Evolutionary conservation across 257 asterid genomes (phyloP), one percentile per base, ranked within the genome.

Genomic region (Misopates orontium): DNA sequence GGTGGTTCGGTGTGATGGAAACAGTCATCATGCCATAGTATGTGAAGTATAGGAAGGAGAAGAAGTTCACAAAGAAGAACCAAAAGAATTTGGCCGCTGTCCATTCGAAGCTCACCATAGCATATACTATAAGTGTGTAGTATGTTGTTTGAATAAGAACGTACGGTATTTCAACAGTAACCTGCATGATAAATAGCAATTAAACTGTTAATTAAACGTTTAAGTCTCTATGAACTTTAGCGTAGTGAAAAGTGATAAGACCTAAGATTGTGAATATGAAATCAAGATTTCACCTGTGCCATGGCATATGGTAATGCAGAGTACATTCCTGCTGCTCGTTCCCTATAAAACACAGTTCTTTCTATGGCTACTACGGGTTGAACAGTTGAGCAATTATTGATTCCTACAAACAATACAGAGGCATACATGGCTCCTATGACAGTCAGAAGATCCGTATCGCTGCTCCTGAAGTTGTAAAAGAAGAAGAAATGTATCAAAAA

Each of bases 291-390:
- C 50, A 84, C 96, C 86, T 91, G 95, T 61, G 94, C 82, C 75
- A 88, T 64, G 61, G 94, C 98, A 76, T 91, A 91, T 40, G 98
- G 94, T 45, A 91, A 68, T 48, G 95, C 88, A 1, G 96, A 84
- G 82, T 90, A 90, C 95, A 90, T 85, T 18, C 95, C 96, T 8
- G 87, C 97, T 10, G 90, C 95, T 48, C 79, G 75, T 74, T 88
- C 98, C 42, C 86, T 68, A 16, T 86, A 91, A 72, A 88, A 84
- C 51, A 88, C 91, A 0, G 88, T 88, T 79, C 96, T 77, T 68
- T 89, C 96, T 6, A 80, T 62, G 51, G 86, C 88, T 12, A 91
- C 95, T 3, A 91, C 77, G 3, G 96, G 96, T 47, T 88, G 94
- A 4, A 91, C 95, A 0, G 90, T 90, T 2, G 93, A 72, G 62